Evolutionary conservation across 2,329 filamentous ascomycete species (phyloP), one percentile per base, ranked within the genome.

Genomic region (Xylaria multiplex): DNA sequence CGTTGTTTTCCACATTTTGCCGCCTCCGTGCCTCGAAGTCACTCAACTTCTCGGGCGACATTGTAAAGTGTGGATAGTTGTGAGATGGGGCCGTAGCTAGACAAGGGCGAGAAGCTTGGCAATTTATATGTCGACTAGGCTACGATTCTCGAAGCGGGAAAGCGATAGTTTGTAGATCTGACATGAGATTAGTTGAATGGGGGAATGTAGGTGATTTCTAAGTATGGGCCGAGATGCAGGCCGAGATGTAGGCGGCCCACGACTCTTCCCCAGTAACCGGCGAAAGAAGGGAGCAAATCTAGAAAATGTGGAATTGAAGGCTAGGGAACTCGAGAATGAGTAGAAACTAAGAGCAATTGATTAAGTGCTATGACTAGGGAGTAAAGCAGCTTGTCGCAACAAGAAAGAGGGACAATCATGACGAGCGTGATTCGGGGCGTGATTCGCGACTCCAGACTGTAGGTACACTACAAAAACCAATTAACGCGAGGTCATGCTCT

Each of bases 1-100:
- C 92, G 78, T 95, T 91, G 72, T 96, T 96, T 60, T 92, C 92
- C 46, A 97, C 96, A 71, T 97, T 97, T 67, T 93, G 93, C 16
- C 93, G 86, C 0, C 94, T 86, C 71, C 92, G 89, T 73, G 90
- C 89, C 83, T 97, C 94, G 79, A 97, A 97, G 45, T 93, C 92
- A 79, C 92, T 96, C 72, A 96, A 82, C 42, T 64, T 54, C n/a
- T 85, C 80, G 1, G 81, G 76, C 1, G 84, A 78, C 85, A 88
- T 87, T 42, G 53, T 77, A n/a, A 24, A 22, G 16, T 53, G 9
- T 9, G 24, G 7, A 9, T 5, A 24, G 50, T 24, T 40, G 11
- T 7, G 19, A 37, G n/a, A 42, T 6, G 7, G 32, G n/a, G 42
- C 2, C 45, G 42, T 40, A 22, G 27, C 11, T 30, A 46, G 43